phyloP scores from a whole-genome alignment of 495 filamentous ascomycete species.

The Podospora appendiculata region DNA sequence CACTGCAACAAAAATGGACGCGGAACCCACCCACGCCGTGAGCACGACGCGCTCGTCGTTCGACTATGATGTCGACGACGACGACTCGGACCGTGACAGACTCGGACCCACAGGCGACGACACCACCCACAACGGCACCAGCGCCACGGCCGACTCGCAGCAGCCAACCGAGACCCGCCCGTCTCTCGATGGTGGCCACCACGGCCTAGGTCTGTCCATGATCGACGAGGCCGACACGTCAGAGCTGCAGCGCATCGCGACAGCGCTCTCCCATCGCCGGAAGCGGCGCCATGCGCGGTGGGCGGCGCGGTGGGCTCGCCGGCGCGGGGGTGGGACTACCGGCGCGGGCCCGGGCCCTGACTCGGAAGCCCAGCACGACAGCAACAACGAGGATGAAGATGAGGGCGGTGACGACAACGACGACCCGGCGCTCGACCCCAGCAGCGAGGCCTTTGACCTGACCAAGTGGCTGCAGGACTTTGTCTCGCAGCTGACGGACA shows the following conservation, averaged over 20 bases:
- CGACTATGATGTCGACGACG: no score
- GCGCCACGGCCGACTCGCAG: neutral
- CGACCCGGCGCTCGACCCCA: slow-evolving; percentile 14
- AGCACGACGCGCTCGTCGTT: no score
- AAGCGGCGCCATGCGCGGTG: no score
- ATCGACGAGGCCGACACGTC: slow-evolving; percentile 11
- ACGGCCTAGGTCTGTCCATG: neutral
- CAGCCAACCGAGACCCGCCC: neutral
- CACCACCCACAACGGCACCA: neutral
- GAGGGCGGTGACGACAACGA: neutral
- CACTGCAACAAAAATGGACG: no score
- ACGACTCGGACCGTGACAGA: no score
- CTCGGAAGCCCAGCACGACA: neutral
- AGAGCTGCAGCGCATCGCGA: slow-evolving; percentile 19
- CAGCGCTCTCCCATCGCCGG: slow-evolving; percentile 11
- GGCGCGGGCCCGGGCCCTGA: no score
- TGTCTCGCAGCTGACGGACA: slow-evolving; percentile 15
- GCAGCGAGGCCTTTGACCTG: slow-evolving; percentile 16
- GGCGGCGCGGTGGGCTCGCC: no score
- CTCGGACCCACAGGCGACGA: neutral
- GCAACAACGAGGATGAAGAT: neutral
- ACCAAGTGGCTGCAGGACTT: slow-evolving; percentile 15
- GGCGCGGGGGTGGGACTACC: no score
- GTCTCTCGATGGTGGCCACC: neutral
- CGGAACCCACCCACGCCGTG: no score